These are phyloP conservation scores for Phytophthora palmivora DNA, from an alignment of 352 stramenopile species.

Conservation along the genomic window DNA sequence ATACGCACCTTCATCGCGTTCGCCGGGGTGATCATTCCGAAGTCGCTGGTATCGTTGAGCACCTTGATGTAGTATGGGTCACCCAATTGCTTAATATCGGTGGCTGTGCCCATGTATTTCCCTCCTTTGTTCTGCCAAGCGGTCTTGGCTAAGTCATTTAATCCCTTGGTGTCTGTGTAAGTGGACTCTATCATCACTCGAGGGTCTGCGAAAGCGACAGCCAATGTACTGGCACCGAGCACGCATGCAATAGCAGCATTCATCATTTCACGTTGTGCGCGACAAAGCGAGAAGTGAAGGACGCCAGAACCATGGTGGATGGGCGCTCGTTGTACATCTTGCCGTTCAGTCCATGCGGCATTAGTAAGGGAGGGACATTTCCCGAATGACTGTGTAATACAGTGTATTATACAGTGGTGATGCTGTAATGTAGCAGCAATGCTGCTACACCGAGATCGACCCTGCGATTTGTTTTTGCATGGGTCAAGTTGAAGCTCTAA, in stretches of 20 bases:
- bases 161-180: no score
- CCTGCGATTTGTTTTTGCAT: constrained; percentile 17
- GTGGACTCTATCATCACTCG: no score
- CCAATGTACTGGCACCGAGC: constrained; percentile 15
- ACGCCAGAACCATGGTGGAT: constrained; percentile 16
- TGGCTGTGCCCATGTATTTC: constrained; percentile 49
- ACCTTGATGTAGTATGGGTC: constrained; percentile 29
- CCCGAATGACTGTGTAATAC: no score
- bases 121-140: constrained; percentile 23
- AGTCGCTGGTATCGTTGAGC: constrained; percentile 36
- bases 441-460: constrained; percentile 14
- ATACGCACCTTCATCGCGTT: constrained; percentile 43
- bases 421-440: no score
- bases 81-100: constrained; percentile 36
- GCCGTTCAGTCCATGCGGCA: constrained; percentile 21
- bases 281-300: constrained; percentile 17
- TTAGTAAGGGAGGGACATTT: constrained; percentile 23
- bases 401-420: no score
- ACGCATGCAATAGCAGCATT: constrained; percentile 21
- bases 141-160: constrained; percentile 38
- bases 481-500: constrained; percentile 12
- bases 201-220: constrained; percentile 17
- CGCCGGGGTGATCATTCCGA: constrained; percentile 41
- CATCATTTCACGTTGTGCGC: constrained; percentile 13
- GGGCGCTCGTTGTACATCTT: constrained; percentile 15